These are phyloP conservation scores for Lotmaria passim DNA, from an alignment of 208 protist species.

Conservation along the genomic window DNA sequence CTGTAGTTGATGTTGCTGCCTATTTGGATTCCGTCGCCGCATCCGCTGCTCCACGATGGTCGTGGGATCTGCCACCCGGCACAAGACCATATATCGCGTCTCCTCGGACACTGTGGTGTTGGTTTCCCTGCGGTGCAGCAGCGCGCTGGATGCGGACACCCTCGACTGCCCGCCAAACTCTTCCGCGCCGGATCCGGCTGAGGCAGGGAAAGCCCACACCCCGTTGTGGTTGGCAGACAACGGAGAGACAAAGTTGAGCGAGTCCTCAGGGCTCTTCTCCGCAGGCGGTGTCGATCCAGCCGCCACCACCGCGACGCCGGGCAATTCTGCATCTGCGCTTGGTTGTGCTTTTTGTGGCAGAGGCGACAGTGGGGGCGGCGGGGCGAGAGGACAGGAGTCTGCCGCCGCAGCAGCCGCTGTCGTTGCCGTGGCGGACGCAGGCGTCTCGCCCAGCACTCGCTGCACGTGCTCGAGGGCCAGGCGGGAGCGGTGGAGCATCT, in stretches of 20 bases:
- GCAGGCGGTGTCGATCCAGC: too few relatives aligned
- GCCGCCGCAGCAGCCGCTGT: neutral
- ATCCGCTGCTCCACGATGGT: neutral
- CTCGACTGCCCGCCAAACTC: neutral
- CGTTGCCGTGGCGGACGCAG: neutral
- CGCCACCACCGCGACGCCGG: neutral
- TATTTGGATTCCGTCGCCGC: constrained; percentile 8
- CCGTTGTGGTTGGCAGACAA: neutral
- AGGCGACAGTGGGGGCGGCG: constrained; percentile 20
- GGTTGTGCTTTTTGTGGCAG: neutral
- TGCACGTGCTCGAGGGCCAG: constrained; percentile 44
- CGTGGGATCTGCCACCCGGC: constrained; percentile 8
- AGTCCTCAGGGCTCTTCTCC: constrained; percentile 5
- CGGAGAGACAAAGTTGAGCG: constrained; percentile 20
- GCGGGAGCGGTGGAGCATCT: constrained; percentile 38
- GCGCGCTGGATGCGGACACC: neutral
- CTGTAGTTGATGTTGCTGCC: neutral
- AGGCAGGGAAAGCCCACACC: too few relatives aligned
- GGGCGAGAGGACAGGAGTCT: constrained; percentile 7
- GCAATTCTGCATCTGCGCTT: neutral
- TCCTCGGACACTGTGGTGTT: constrained; percentile 10
- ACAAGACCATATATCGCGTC: constrained; percentile 33
- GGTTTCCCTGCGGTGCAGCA: neutral
- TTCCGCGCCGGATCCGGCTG: too few relatives aligned
- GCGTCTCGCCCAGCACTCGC: constrained; percentile 27